Conservation (phyloP, 2,329 filamentous ascomycete genomes). For the Pyrenochaeta sp. region DNA sequence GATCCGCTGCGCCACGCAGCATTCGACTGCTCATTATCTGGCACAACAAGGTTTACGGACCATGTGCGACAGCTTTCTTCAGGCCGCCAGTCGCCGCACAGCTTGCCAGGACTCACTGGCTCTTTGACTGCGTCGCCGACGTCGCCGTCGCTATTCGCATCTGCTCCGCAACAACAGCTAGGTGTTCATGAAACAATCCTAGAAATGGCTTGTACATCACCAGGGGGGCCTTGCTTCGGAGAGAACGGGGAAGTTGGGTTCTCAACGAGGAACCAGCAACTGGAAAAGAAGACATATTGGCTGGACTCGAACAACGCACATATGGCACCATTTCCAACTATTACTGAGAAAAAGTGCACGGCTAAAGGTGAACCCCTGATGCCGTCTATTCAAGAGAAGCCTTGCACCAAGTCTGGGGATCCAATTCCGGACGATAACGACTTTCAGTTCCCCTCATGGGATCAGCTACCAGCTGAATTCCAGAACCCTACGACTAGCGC, state of each 20-base stretch:
- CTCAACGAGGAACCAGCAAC: constrained; percentile 5
- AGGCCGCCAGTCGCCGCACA: constrained; percentile 22
- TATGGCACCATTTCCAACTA: constrained; percentile 5
- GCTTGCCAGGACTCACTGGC: constrained; percentile 23
- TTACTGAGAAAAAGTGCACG: constrained; percentile 1
- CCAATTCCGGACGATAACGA: constrained; percentile 16
- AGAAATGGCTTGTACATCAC: constrained; percentile 25
- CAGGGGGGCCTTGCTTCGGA: constrained; percentile 29
- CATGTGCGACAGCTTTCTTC: constrained; percentile 22
- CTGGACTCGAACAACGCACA: constrained; percentile 8
- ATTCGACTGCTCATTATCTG: constrained; percentile 39
- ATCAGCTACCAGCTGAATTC: constrained; percentile 34
- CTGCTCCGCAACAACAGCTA: not conserved
- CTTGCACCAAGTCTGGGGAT: constrained; percentile 4
- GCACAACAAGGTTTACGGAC: constrained; percentile 23
- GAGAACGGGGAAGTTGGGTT: constrained; percentile 34
- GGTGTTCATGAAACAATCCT: constrained; percentile 26
- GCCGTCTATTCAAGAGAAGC: constrained; percentile 3
- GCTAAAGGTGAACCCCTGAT: constrained; percentile 4
- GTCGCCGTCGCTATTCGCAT: constrained; percentile 20
- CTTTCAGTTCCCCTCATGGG: constrained; percentile 40
- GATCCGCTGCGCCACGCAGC: constrained; percentile 24
- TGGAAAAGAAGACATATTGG: constrained; percentile 16
- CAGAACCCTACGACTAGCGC: constrained; percentile 34
- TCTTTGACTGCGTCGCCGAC: constrained; percentile 23